Conservation (phyloP, 306 rosid species). For the Citrullus colocynthis region DNA sequence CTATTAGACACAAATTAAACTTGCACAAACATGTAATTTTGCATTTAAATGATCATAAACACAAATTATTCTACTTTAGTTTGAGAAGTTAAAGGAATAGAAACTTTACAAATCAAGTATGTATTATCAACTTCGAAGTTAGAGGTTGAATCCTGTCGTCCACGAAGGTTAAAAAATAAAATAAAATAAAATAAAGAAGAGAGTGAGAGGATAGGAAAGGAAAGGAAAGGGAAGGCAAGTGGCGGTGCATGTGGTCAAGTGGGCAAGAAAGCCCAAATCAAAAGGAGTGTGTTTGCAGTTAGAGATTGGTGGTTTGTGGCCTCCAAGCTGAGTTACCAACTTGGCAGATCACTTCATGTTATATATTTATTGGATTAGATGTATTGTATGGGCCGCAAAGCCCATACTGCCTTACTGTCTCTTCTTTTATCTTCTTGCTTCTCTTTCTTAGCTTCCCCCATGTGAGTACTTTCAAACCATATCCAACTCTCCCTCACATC, state of each 20-base stretch:
- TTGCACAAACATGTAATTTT: no score
- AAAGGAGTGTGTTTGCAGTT: not conserved
- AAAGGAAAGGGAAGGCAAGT: not conserved
- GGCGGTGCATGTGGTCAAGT: not conserved
- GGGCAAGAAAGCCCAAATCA: not conserved
- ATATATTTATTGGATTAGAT: no score
- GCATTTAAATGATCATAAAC: no score
- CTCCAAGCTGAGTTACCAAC: not conserved
- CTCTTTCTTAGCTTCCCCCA: not conserved
- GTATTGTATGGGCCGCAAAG: not conserved
- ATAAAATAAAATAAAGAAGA: no score
- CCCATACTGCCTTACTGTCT: not conserved
- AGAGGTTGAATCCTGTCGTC: no score
- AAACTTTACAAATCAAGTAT: no score
- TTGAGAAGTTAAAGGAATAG: no score
- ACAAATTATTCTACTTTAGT: no score
- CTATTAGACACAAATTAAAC: no score
- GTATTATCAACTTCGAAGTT: no score
- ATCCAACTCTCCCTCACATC: not conserved
- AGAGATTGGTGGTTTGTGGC: not conserved
- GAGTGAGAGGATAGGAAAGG: not conserved
- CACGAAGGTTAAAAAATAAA: no score
- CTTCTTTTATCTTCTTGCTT: not conserved
- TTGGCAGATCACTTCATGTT: not conserved
- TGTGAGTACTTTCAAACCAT: not conserved